These are phyloP conservation scores for Fusarium hainanense DNA, from an alignment of 2,329 filamentous ascomycete species.

Conservation along the genomic window DNA sequence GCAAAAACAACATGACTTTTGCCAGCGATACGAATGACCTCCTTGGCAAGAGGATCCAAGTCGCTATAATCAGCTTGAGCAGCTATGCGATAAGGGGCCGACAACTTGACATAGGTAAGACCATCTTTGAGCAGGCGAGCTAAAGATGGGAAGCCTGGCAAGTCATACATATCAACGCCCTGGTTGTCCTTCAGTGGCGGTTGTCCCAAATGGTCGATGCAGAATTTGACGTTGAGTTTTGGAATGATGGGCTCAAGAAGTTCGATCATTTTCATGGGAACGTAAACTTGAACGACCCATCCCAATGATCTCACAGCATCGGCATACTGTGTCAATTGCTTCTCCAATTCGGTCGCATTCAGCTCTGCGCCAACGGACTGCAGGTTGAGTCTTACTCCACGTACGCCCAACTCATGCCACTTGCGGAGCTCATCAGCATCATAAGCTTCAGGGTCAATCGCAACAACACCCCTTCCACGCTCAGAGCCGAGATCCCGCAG, in stretches of 20 bases:
- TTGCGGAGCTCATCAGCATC: conserved; percentile 53
- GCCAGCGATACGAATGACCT: conserved; percentile 58
- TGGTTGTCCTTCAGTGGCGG: conserved; percentile 52
- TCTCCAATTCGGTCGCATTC: conserved; percentile 53
- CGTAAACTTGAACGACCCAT: conserved; percentile 70
- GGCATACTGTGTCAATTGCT: conserved; percentile 60
- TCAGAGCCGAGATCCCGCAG: conserved; percentile 60
- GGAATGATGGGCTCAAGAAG: conserved; percentile 62
- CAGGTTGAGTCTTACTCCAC: conserved; percentile 69
- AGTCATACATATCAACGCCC: conserved; percentile 40
- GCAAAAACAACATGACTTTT: conserved; percentile 64
- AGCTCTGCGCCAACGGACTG: conserved; percentile 62
- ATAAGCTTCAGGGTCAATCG: conserved; percentile 61
- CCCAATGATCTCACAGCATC: conserved; percentile 59
- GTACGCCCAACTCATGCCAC: conserved; percentile 68
- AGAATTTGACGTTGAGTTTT: conserved; percentile 62
- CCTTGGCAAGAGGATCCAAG: conserved; percentile 59
- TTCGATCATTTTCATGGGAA: conserved; percentile 62
- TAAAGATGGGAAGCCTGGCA: conserved; percentile 55
- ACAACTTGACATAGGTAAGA: conserved; percentile 67
- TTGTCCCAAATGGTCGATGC: conserved; percentile 69
- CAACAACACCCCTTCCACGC: conserved; percentile 65
- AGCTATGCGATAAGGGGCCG: conserved; percentile 67
- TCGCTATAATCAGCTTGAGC: conserved; percentile 56
- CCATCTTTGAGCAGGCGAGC: conserved; percentile 57